Percentiles rank a stretch among this genome's conserved stretches.
These are phyloP conservation scores for Candida sp. DNA, from an alignment of 1,139 yeast genomes.

Conservation along the genomic window DNA sequence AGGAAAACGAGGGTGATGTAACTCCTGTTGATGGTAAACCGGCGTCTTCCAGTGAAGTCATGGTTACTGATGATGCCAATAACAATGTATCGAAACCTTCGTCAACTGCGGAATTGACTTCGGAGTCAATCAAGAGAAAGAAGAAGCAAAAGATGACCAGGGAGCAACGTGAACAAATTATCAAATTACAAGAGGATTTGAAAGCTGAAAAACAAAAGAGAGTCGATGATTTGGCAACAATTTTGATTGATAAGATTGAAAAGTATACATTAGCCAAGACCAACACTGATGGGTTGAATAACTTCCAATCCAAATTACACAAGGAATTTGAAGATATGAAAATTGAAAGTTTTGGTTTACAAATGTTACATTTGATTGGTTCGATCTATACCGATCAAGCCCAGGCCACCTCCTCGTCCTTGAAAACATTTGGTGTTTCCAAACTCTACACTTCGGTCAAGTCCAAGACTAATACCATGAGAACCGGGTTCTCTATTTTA, in stretches of 20 bases:
- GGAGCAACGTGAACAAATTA: constrained; percentile 54
- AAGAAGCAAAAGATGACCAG: constrained; percentile 40
- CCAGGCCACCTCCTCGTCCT: constrained; percentile 32
- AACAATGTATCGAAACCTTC: background rate
- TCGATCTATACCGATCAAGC: constrained; percentile 64
- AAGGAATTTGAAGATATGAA: constrained; percentile 61
- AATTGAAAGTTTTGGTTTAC: constrained; percentile 47
- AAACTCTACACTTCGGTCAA: constrained; percentile 51
- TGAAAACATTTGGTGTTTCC: constrained; percentile 44
- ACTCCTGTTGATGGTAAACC: constrained; percentile 4
- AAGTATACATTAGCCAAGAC: constrained; percentile 25
- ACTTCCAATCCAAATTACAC: constrained; percentile 37
- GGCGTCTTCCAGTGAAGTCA: background rate
- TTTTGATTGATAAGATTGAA: constrained; percentile 44
- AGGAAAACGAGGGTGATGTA: constrained; percentile 23
- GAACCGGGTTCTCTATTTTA: constrained; percentile 36
- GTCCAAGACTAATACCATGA: constrained; percentile 34
- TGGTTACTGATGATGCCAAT: constrained; percentile 1
- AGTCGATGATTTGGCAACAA: constrained; percentile 48
- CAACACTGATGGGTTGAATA: constrained; percentile 31
- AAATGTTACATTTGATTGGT: constrained; percentile 54
- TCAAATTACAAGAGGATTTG: constrained; percentile 53
- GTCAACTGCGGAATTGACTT: constrained; percentile 8
- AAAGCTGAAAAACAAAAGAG: constrained; percentile 52
- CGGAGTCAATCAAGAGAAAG: constrained; percentile 21